Conservation (phyloP, 805 yeast genomes). For the Alloascoidea africana region DNA sequence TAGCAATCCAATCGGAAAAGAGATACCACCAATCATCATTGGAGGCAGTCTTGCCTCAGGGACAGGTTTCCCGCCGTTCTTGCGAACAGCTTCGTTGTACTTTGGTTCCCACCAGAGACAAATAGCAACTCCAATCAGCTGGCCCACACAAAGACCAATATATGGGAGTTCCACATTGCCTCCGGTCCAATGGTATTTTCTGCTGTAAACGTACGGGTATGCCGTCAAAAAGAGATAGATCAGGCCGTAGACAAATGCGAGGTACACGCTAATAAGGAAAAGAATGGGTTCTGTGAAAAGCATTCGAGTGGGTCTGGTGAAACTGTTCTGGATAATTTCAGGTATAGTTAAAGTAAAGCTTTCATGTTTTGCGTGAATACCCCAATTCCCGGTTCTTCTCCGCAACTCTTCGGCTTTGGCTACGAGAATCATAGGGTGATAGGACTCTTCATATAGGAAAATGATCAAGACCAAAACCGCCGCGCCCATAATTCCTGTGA, state of each 20-base stretch:
- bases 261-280: constrained; percentile 51
- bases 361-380: constrained; percentile 67
- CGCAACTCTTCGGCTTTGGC: constrained; percentile 49
- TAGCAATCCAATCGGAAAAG: constrained; percentile 53
- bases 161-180: constrained; percentile 73
- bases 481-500: constrained; percentile 47
- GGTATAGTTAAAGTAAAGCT: constrained; percentile 35
- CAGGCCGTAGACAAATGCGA: constrained; percentile 70
- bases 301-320: constrained; percentile 58
- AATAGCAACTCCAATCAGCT: constrained; percentile 37
- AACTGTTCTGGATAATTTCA: constrained; percentile 46
- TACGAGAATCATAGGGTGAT: constrained; percentile 51
- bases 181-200: constrained; percentile 38
- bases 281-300: constrained; percentile 57
- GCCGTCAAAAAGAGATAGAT: constrained; percentile 62
- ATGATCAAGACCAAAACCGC: constrained; percentile 23
- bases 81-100: constrained; percentile 29
- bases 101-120: constrained; percentile 40
- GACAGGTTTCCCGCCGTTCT: constrained; percentile 41
- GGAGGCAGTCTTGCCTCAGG: constrained; percentile 64
- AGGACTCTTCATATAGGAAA: constrained; percentile 49
- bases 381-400: constrained; percentile 66
- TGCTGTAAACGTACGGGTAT: constrained; percentile 53
- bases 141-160: constrained; percentile 59
- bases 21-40: constrained; percentile 44